Percentiles rank a stretch among this genome's conserved stretches.
These are phyloP conservation scores for Colletotrichum somersetense DNA, from an alignment of 2,329 filamentous ascomycete species.

Conservation along the genomic window DNA sequence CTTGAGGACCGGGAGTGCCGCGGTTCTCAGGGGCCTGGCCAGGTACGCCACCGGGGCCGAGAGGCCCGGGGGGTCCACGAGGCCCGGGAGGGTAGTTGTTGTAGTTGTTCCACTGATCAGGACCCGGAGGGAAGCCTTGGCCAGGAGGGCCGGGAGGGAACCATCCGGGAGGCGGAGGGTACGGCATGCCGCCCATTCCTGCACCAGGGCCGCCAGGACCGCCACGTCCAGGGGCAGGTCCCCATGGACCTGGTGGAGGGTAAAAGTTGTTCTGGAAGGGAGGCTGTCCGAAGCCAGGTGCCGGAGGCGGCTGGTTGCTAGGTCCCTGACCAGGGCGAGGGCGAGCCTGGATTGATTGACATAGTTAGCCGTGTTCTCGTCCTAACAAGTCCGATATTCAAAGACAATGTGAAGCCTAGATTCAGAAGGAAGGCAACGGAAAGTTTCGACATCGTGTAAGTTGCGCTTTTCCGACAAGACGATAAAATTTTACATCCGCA, in stretches of 20 bases:
- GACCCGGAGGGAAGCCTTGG: constrained; percentile 77
- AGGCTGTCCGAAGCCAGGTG: constrained; percentile 58
- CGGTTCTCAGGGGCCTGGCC: constrained; percentile 42
- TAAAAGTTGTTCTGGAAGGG: constrained; percentile 63
- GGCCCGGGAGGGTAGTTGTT: constrained; percentile 73
- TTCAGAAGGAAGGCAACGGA: constrained; percentile 99
- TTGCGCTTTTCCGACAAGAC: constrained; percentile 90
- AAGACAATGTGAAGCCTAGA: constrained; percentile 43
- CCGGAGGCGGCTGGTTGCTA: constrained; percentile 50
- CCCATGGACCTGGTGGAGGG: constrained; percentile 68
- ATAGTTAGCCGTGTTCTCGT: constrained; percentile 45
- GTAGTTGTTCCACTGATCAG: constrained; percentile 66
- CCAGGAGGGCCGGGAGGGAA: constrained; percentile 77
- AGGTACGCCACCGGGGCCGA: constrained; percentile 51
- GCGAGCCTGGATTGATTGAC: constrained; percentile 54
- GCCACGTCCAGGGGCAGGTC: constrained; percentile 59
- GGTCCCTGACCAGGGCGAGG: constrained; percentile 52
- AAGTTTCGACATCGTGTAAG: constrained; percentile 87
- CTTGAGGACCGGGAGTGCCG: constrained; percentile 48
- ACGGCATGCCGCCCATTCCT: constrained; percentile 79
- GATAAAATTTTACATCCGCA: constrained; percentile 91
- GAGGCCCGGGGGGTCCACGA: constrained; percentile 58
- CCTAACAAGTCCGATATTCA: constrained; percentile 16
- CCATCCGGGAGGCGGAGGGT: constrained; percentile 83
- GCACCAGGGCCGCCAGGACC: constrained; percentile 56